Percentiles rank a stretch among this genome's conserved stretches.
These are phyloP conservation scores for Ballota nigra DNA, from an alignment of 257 asterid species.

Conservation along the genomic window DNA sequence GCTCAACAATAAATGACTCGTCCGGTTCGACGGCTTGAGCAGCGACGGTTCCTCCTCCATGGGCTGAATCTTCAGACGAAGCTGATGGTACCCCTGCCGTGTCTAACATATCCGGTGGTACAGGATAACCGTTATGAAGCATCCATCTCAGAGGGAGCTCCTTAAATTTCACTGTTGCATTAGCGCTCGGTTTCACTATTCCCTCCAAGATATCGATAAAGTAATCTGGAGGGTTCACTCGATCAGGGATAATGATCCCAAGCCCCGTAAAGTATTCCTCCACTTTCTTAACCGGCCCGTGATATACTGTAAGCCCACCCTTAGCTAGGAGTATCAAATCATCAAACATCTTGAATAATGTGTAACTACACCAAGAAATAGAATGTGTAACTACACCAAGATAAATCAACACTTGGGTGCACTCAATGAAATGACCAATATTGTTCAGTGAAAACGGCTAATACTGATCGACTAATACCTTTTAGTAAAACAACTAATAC, in stretches of 20 bases:
- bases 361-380: slow-evolving; percentile 63
- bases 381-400: slow-evolving; percentile 75
- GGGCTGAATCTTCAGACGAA: slow-evolving; percentile 49
- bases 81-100: slow-evolving; percentile 54
- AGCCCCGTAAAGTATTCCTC: slow-evolving; percentile 89
- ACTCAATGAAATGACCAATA: too few relatives aligned
- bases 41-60: slow-evolving; percentile 44
- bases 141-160: slow-evolving; percentile 98
- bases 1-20: slow-evolving; percentile 67
- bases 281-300: slow-evolving; percentile 93
- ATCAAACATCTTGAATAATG: slow-evolving; percentile 96
- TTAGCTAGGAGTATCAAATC: slow-evolving; percentile 95
- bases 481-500: too few relatives aligned
- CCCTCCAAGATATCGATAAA: slow-evolving; percentile 95
- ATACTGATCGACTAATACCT: too few relatives aligned
- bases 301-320: slow-evolving; percentile 96
- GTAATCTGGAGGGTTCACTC: slow-evolving; percentile 97
- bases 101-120: slow-evolving; percentile 90
- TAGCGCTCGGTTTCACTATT: slow-evolving; percentile 54
- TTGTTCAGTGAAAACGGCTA: too few relatives aligned
- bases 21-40: slow-evolving; percentile 28
- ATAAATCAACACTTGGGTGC: slow-evolving; percentile 11
- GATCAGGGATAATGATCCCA: slow-evolving; percentile 85
- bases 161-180: slow-evolving; percentile 57
- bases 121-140: slow-evolving; percentile 95